Evolutionary conservation across 75 land plant species (phyloP).

Genomic region (Selaginella tamariscina): DNA sequence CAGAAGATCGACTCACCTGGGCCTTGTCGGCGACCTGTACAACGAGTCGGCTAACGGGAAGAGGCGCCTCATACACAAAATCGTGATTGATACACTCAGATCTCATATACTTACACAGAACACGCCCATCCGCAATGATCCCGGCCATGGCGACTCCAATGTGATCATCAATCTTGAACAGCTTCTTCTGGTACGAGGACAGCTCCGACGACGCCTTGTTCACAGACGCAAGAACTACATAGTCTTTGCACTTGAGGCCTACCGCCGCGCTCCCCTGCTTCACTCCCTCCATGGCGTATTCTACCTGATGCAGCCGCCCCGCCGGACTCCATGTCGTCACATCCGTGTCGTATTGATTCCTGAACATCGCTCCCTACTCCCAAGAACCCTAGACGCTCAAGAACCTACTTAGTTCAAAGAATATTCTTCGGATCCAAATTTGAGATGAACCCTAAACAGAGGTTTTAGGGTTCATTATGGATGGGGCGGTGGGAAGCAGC

Average conservation of each 20-base stretch:
- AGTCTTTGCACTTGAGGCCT: constrained; percentile 71
- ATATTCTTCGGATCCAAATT: too few relatives aligned
- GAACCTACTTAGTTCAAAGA: too few relatives aligned
- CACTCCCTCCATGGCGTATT: constrained; percentile 99
- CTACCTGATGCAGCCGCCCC: constrained; percentile 87
- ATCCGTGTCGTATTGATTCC: constrained; percentile 97
- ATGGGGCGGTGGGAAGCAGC: too few relatives aligned
- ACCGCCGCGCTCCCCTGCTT: constrained; percentile 93
- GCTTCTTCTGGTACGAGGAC: constrained; percentile 84
- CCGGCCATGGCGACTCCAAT: constrained; percentile 94
- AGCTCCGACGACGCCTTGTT: constrained; percentile 90
- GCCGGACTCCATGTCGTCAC: constrained; percentile 98
- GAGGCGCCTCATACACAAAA: constrained; percentile 68
- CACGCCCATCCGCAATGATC: constrained; percentile 83
- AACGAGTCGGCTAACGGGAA: constrained; percentile 78
- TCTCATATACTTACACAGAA: constrained; percentile 66
- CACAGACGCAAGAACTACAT: constrained; percentile 67
- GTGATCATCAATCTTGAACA: constrained; percentile 89
- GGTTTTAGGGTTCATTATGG: too few relatives aligned
- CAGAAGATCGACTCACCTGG: constrained; percentile 40
- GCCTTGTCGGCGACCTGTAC: constrained; percentile 97
- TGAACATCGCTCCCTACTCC: constrained; percentile 54
- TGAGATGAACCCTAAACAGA: too few relatives aligned
- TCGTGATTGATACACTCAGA: constrained; percentile 79
- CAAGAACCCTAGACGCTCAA: too few relatives aligned